These are phyloP conservation scores for Tulasnella sp. DNA, from an alignment of 768 basidiomycete species.

Conservation along the genomic window DNA sequence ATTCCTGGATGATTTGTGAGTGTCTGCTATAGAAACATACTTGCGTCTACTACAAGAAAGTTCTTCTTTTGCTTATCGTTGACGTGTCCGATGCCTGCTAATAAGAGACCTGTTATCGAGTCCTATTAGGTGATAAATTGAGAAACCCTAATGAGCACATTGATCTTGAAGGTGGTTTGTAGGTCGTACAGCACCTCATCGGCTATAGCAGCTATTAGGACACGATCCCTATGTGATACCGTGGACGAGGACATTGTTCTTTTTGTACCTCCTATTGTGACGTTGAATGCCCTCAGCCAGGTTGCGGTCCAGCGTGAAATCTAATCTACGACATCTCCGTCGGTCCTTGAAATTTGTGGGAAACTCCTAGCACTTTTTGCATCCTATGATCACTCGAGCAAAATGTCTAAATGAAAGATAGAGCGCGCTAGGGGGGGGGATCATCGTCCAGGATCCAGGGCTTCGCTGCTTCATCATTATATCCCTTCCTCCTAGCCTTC, in stretches of 20 bases:
- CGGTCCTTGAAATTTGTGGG: no score
- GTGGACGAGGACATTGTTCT: slow-evolving; percentile 17
- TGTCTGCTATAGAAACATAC: slow-evolving; percentile 46
- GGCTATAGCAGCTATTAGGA: slow-evolving; percentile 87
- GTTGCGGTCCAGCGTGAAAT: no score
- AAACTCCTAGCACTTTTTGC: no score
- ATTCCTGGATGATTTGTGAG: neutral
- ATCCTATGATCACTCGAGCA: no score
- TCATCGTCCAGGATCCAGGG: no score
- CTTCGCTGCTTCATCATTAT: no score
- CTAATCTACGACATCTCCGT: no score
- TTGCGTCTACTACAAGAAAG: slow-evolving; percentile 88
- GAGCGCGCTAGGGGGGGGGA: no score
- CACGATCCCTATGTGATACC: slow-evolving; percentile 40
- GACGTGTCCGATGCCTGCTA: slow-evolving; percentile 91
- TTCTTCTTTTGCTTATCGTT: slow-evolving; percentile 91
- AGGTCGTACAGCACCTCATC: slow-evolving; percentile 57
- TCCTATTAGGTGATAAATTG: slow-evolving; percentile 41
- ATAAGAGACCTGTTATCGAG: slow-evolving; percentile 87
- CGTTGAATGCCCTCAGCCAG: neutral
- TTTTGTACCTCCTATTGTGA: slow-evolving; percentile 8
- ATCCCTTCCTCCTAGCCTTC: no score
- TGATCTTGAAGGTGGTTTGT: slow-evolving; percentile 13
- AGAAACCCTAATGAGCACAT: neutral
- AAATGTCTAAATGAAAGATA: no score